These are phyloP conservation scores for Asclepias syriaca DNA, from an alignment of 257 asterid genomes.

Conservation along the genomic window DNA sequence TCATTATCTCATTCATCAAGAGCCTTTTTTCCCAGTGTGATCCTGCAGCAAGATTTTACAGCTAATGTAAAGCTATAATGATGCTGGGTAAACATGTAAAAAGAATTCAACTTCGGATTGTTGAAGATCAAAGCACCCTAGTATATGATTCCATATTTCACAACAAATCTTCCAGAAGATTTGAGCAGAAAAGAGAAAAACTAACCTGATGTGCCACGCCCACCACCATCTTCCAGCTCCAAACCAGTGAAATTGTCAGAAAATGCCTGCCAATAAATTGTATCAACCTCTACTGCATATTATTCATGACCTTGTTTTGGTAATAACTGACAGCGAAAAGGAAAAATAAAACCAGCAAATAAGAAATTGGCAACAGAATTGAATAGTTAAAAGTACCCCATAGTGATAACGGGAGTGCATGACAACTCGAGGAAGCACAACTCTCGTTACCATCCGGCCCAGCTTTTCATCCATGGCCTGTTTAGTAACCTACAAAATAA, in stretches of 20 bases:
- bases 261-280: conserved; percentile 55
- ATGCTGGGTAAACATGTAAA: not conserved
- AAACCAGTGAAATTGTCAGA: conserved; percentile 88
- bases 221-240: conserved; percentile 99
- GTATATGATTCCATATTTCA: not conserved
- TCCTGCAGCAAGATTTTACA: conserved; percentile 41
- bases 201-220: conserved; percentile 94
- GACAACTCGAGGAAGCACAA: conserved; percentile 90
- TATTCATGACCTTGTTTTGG: not conserved
- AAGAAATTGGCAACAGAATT: not conserved
- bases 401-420: conserved; percentile 93
- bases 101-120: not conserved
- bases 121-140: not conserved
- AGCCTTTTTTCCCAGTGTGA: conserved; percentile 99
- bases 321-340: not conserved
- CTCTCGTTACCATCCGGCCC: conserved; percentile 75
- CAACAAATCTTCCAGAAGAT: not conserved
- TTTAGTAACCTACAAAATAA: conserved; percentile 59
- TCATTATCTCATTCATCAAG: conserved; percentile 94
- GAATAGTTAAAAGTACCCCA: conserved; percentile 43
- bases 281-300: conserved; percentile 9
- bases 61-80: conserved; percentile 11
- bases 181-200: conserved; percentile 5
- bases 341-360: not conserved
- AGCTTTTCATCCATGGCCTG: conserved; percentile 77